phyloP scores from a whole-genome alignment of 2,329 filamentous ascomycete species.

The Amesomyces nigricolor region DNA sequence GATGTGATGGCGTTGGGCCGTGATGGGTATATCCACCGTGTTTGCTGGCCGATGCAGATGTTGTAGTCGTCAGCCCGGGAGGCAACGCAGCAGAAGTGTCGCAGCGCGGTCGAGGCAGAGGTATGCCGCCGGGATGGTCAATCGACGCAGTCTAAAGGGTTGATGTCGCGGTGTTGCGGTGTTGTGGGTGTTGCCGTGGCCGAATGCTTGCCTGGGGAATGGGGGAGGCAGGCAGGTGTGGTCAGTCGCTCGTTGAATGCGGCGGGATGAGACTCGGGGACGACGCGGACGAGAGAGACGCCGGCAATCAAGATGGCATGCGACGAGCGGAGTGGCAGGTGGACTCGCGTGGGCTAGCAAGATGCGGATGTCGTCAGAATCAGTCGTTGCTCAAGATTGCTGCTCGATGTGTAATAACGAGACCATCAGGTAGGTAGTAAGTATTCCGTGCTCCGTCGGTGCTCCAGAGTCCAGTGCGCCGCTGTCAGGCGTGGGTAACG shows the following conservation, averaged over 20 bases:
- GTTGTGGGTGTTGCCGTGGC: neutral
- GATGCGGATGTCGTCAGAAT: neutral
- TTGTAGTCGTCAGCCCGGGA: neutral
- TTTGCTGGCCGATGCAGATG: conserved; percentile 3
- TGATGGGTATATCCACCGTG: conserved; percentile 10
- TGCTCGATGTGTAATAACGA: neutral
- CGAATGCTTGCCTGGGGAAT: conserved; percentile 10
- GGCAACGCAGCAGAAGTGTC: conserved; percentile 6
- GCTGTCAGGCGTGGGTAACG: neutral
- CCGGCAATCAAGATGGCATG: conserved; percentile 10
- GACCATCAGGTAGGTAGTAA: neutral
- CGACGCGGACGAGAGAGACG: neutral
- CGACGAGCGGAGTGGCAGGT: conserved; percentile 5
- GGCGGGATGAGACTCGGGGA: neutral
- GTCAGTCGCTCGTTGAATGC: neutral
- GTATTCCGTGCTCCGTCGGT: conserved; percentile 1
- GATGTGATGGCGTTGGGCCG: conserved; percentile 4
- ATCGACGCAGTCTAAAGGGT: conserved; percentile 18
- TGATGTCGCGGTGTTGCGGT: neutral
- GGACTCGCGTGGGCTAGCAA: neutral
- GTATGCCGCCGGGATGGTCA: conserved; percentile 8
- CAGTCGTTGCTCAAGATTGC: neutral
- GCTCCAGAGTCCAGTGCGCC: conserved; percentile 1
- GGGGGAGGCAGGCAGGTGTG: neutral
- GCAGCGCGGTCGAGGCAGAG: conserved; percentile 15